phyloP scores from a whole-genome alignment of 2,329 filamentous ascomycete species.

The Botrytis fragariae region DNA sequence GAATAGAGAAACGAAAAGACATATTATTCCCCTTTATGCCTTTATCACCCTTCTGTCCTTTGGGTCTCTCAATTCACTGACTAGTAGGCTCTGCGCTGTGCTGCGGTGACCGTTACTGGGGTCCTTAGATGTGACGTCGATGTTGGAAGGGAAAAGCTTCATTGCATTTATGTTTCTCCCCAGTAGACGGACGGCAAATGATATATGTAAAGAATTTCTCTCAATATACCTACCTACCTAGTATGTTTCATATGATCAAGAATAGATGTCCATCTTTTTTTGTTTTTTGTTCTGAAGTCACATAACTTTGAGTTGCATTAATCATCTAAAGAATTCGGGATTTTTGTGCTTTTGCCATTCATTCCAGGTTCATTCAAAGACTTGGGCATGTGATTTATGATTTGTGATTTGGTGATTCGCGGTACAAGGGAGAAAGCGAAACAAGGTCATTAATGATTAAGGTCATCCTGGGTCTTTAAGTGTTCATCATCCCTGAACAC shows the following conservation, averaged over 20 bases:
- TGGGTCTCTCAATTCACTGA: not conserved
- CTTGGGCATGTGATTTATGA: not conserved
- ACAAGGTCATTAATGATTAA: not conserved
- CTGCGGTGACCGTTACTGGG: slow-evolving; percentile 9
- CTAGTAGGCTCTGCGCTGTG: slow-evolving; percentile 3
- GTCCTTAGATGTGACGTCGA: slow-evolving; percentile 17
- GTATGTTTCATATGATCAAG: slow-evolving; percentile 10
- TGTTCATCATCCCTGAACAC: not conserved
- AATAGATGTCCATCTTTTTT: not conserved
- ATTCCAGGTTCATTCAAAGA: not conserved
- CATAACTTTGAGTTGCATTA: not conserved
- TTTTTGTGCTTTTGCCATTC: not conserved
- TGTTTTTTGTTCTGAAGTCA: not conserved
- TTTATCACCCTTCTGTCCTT: not conserved
- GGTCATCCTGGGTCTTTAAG: not conserved
- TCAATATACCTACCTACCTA: not conserved
- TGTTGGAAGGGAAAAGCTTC: slow-evolving; percentile 13
- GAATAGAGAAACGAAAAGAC: slow-evolving; percentile 28
- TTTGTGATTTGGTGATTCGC: not conserved
- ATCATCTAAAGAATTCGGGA: not conserved
- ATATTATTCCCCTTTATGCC: slow-evolving; percentile 24
- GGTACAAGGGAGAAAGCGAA: not conserved
- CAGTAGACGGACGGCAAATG: not conserved
- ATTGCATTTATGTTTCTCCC: not conserved
- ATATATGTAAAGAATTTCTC: not conserved